These are phyloP conservation scores for Clonostachys byssicola DNA, from an alignment of 2,329 filamentous ascomycete species.

Conservation along the genomic window DNA sequence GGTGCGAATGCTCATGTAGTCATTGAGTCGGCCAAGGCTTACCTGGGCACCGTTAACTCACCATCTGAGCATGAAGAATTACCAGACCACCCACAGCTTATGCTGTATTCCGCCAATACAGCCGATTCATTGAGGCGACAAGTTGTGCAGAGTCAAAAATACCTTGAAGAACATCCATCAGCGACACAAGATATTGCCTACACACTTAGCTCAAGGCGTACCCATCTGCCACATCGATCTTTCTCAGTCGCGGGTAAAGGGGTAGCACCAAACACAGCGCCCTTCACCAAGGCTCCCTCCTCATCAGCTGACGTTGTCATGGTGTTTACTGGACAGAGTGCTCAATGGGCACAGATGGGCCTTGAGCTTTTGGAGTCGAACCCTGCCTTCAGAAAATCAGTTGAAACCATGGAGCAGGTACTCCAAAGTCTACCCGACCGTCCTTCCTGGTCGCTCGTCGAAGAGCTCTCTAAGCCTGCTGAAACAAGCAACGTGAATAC, in stretches of 20 bases:
- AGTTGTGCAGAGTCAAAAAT: no score
- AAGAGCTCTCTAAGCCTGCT: slow-evolving; percentile 20
- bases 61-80: no score
- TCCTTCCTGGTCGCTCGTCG: slow-evolving; percentile 19
- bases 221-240: neutral
- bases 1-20: slow-evolving; percentile 20
- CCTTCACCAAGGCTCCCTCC: neutral
- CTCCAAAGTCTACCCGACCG: slow-evolving; percentile 10
- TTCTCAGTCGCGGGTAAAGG: neutral
- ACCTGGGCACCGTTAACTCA: neutral
- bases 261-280: neutral
- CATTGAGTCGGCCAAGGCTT: slow-evolving; percentile 8
- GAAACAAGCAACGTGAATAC: slow-evolving; percentile 13
- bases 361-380: neutral
- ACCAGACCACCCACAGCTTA: slow-evolving; percentile 1
- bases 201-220: neutral
- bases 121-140: slow-evolving; percentile 3
- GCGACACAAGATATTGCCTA: neutral
- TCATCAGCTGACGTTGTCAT: neutral
- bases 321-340: neutral
- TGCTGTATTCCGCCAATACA: slow-evolving; percentile 11
- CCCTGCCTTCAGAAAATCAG: neutral
- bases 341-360: neutral
- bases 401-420: neutral
- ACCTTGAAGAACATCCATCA: no score